These are phyloP conservation scores for Murraya paniculata DNA, from an alignment of 345 rosid species.

Conservation along the genomic window DNA sequence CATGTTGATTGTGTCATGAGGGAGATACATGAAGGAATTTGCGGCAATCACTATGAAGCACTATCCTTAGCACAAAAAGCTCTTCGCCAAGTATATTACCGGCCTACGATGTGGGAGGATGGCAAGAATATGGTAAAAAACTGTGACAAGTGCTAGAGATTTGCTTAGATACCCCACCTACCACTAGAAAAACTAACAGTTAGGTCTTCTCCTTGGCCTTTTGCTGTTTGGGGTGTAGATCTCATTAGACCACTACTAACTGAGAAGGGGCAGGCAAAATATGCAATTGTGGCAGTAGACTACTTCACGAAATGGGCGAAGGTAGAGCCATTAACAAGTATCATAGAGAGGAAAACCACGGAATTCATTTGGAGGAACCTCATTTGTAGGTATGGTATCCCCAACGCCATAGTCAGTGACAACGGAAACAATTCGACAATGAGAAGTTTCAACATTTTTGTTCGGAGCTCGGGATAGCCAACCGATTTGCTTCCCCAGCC, in stretches of 20 bases:
- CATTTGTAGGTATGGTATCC: too few species aligned
- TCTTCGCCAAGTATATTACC: too few species aligned
- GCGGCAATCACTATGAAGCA: not conserved
- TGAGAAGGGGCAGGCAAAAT: too few species aligned
- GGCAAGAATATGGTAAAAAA: rapidly evolving
- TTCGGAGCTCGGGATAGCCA: too few species aligned
- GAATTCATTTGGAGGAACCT: too few species aligned
- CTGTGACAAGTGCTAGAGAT: too few species aligned
- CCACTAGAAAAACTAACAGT: rapidly evolving
- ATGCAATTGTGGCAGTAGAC: rapidly evolving
- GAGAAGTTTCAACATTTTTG: too few species aligned
- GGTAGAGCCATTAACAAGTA: not conserved
- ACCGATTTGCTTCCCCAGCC: rapidly evolving
- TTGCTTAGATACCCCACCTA: rapidly evolving
- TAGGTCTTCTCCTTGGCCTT: not conserved
- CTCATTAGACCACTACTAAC: rapidly evolving
- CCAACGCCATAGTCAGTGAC: too few species aligned
- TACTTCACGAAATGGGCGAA: too few species aligned
- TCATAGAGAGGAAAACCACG: rapidly evolving
- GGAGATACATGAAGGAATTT: not conserved
- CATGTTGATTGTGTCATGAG: rapidly evolving
- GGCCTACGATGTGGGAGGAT: rapidly evolving
- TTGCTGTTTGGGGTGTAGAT: not conserved
- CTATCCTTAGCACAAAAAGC: too few species aligned
- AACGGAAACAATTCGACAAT: rapidly evolving